Percentiles rank a stretch among this genome's conserved stretches.
Evolutionary conservation across 768 basidiomycete genomes (phyloP).

Genomic region (Gautieria morchelliformis): DNA sequence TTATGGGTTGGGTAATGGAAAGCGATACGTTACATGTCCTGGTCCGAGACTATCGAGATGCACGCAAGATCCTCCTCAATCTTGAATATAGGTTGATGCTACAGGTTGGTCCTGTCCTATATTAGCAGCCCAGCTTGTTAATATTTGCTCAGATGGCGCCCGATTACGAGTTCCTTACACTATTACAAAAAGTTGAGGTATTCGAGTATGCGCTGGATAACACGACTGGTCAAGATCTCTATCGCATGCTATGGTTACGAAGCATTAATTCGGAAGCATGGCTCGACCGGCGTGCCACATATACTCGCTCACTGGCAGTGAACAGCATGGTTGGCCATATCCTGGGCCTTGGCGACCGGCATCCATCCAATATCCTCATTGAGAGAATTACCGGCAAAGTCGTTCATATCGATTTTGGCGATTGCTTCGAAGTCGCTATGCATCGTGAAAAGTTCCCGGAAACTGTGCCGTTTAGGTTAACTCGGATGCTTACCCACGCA

Average conservation of each 20-base stretch:
- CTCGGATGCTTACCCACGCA: conserved; percentile 95
- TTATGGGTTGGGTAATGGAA: conserved; percentile 92
- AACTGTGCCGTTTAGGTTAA: conserved; percentile 95
- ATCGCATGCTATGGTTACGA: conserved; percentile 94
- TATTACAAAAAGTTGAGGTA: conserved; percentile 97
- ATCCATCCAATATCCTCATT: conserved; percentile 90
- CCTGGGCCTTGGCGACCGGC: conserved; percentile 92
- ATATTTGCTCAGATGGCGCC: conserved; percentile 80
- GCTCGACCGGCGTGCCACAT: conserved; percentile 92
- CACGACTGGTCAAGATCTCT: conserved; percentile 96
- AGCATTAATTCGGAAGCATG: conserved; percentile 93
- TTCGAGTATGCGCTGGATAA: conserved; percentile 98
- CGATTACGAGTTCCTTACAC: conserved; percentile 88
- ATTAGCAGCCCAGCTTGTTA: neutral
- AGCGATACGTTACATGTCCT: conserved; percentile 94
- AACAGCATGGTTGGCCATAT: conserved; percentile 99
- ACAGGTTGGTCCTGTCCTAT: conserved; percentile 34
- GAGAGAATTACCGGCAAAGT: conserved; percentile 89
- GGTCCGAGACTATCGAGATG: conserved; percentile 92
- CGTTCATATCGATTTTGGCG: conserved; percentile 95
- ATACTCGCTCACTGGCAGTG: conserved; percentile 90
- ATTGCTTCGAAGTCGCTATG: conserved; percentile 98
- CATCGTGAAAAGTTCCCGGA: conserved; percentile 98
- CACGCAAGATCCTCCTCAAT: conserved; percentile 91
- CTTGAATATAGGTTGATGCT: conserved; percentile 99